Conservation (phyloP, 306 rosid species). For the Malus sylvestris region DNA sequence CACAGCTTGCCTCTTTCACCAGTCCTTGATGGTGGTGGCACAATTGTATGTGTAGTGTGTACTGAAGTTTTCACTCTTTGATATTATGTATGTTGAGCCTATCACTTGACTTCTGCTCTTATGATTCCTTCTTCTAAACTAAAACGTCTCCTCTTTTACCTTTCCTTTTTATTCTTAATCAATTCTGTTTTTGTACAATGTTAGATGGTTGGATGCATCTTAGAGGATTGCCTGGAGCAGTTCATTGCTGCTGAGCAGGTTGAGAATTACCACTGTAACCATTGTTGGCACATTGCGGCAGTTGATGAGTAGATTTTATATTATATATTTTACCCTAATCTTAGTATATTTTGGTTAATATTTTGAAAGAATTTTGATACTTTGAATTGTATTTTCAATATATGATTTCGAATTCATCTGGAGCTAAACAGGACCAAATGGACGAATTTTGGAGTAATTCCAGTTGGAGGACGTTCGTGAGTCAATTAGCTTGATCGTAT, state of each 20-base stretch:
- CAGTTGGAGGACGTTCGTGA: no score
- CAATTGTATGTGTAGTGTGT: conserved; percentile 59
- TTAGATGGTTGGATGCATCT: conserved; percentile 53
- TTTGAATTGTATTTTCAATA: no score
- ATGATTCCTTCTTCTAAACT: neutral
- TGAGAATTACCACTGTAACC: conserved; percentile 70
- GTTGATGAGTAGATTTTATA: no score
- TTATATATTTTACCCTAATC: no score
- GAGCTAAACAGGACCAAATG: no score
- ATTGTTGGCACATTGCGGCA: conserved; percentile 84
- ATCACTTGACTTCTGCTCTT: conserved; percentile 7
- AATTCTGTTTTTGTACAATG: conserved; percentile 9
- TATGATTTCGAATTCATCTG: no score
- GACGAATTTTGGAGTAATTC: no score
- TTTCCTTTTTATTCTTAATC: neutral
- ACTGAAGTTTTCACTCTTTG: conserved; percentile 16
- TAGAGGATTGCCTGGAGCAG: conserved; percentile 75
- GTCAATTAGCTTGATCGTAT: no score
- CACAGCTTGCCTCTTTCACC: conserved; percentile 84
- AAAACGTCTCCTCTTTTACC: neutral
- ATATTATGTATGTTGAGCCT: conserved; percentile 19
- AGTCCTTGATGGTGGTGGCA: conserved; percentile 23
- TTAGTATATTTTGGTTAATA: no score
- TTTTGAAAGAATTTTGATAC: no score
- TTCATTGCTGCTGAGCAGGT: conserved; percentile 71